These are phyloP conservation scores for Zygoascus biomembranicola DNA, from an alignment of 805 yeast species.

Conservation along the genomic window DNA sequence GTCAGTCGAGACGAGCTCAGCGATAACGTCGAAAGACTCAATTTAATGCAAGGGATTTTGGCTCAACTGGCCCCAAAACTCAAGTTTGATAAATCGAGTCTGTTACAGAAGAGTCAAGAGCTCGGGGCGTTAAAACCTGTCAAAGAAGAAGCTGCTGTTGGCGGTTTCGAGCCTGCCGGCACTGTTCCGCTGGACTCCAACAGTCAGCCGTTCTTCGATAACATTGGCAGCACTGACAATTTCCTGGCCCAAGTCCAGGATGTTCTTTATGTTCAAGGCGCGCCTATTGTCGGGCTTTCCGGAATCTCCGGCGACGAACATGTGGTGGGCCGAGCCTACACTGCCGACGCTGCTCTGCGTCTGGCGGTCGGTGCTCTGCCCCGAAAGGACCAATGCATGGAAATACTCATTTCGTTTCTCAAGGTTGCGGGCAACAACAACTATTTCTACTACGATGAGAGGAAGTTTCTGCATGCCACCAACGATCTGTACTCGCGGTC, in stretches of 20 bases:
- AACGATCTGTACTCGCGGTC: not conserved
- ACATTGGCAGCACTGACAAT: not conserved
- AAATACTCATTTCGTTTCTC: not conserved
- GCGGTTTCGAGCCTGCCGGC: not conserved
- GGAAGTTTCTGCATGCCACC: not conserved
- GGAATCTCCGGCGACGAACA: not conserved
- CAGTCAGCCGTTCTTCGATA: not conserved
- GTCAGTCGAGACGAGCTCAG: not conserved
- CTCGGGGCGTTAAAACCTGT: not conserved
- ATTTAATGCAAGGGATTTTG: not conserved
- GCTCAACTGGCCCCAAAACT: not conserved
- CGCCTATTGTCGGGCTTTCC: not conserved
- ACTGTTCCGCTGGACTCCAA: not conserved
- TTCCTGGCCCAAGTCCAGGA: constrained; percentile 3
- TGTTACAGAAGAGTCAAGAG: not conserved
- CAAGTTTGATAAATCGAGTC: not conserved
- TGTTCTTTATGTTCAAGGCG: not conserved
- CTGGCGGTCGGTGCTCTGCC: constrained; percentile 2
- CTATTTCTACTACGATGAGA: constrained; percentile 1
- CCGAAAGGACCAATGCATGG: not conserved
- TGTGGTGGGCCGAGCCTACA: not conserved
- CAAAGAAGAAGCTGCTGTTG: not conserved
- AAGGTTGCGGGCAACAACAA: constrained; percentile 1
- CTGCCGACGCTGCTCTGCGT: not conserved
- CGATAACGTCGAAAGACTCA: not conserved